Base-by-base conservation (phyloP, 73 alveolate species). In the Paramecium octaurelia region DNA sequence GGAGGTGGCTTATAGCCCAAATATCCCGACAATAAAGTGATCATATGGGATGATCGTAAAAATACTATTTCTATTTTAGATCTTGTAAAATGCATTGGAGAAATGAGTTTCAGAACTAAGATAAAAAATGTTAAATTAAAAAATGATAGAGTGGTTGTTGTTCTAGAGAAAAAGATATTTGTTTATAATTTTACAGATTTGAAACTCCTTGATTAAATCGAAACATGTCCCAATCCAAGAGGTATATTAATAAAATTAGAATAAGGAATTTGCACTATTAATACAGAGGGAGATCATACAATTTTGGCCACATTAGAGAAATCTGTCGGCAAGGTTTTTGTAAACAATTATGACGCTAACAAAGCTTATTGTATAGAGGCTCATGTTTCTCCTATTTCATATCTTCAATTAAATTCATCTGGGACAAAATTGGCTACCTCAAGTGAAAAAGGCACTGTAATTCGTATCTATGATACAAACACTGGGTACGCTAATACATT, bases 1-100 rank as follows among this genome's bases (percentile, higher is more conserved):
- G 99, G 99, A 14, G 99, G 99, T 8, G 99, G 99, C 18, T 88
- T 93, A 46, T 90, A 86, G 20, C 99, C 99, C n/a, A 95, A 96
- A 90, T 98, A 87, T 93, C 97, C 99, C 21, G 94, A 94, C 84
- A 97, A 94, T 70, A 94, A 97, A 80, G 96, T 97, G 27, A 68
- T 96, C 80, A 94, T 98, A 8, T 98, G 99, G 99, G 99, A 98
- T 80, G 99, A 97, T 92, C 95, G 94, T 89, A 89, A 68, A n/a
- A n/a, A 54, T 54, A 23, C 18, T 7, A 38, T 68, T 69, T 36
- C 14, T 21, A 9, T 18, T n/a, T 34, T 60, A 89, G 94, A 96
- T 64, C 94, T 93, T 93, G 86, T 90, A 77, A 96, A 96, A 92
- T 85, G 97, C 86, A 95, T 95, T 43, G 98, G 98, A 21, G 99